Base-by-base conservation (phyloP, 2,329 filamentous ascomycete species). In the Fusarium torulosum region DNA sequence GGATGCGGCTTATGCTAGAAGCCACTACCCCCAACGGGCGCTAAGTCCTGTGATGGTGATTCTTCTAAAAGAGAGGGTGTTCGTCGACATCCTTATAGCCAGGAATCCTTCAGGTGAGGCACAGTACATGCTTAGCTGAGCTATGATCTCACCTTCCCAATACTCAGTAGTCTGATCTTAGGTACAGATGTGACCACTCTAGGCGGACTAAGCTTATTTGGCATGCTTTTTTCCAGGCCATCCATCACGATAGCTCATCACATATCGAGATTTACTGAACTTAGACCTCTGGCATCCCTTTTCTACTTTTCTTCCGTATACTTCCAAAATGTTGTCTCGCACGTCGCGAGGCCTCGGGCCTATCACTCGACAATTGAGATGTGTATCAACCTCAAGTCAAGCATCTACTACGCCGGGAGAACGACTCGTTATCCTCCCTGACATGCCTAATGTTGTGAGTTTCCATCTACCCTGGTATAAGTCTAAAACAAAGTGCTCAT, bases 351-450 rank as follows among this genome's bases (percentile, higher is more conserved):
- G 20, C 10, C 7, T 27, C 15, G 6, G 33, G 19, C 8, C 8
- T 23, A 4, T 40, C 8, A 17, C 46, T 40, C 46, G 11, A 40
- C 46, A 50, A 13, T 27, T 40, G 23, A 38, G 46, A 19, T 40
- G 7, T 17, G 6, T 6, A 15, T 38, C 46, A 40, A 21, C 17
- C 19, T 38, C 46, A 5, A 40, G 46, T 11, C 46, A 27, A 6
- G 20, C 35, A 23, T 35, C 38, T 4, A 6, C 23, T 40, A 17
- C 38, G 21, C 17, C 23, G 3, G 27, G 10, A 3, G 44, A 53
- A 13, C 45, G 51, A 21, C 41, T 53, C 19, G 51, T 53, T 19
- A 53, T 53, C 20, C 41, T 53, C 19, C 51, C 51, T 9, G 51
- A 53, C 37, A 53, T 44, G 51, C 41, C 51, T 21, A 38, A 53